A percentile compares a stretch with the other conserved stretches of the same genome.
Evolutionary conservation across 768 basidiomycete species (phyloP).

Genomic region (Mycena filopes): DNA sequence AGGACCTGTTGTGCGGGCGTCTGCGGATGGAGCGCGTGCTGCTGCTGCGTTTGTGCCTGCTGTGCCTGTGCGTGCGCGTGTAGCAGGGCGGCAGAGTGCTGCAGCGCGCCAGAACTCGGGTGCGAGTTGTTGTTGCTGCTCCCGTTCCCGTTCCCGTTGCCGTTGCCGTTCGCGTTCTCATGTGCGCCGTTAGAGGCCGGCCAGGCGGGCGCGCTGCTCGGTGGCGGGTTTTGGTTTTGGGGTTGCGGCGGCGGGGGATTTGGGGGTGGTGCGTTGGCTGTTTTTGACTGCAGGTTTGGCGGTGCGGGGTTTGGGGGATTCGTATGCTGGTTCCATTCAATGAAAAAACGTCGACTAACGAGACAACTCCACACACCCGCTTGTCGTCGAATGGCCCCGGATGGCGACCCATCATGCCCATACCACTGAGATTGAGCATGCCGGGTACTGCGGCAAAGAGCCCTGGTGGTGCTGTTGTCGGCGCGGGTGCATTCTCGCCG

Average conservation of each 20-base stretch:
- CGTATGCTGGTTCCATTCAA: constrained; percentile 16
- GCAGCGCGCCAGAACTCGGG: constrained; percentile 41
- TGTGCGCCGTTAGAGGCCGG: constrained; percentile 34
- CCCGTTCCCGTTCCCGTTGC: constrained; percentile 48
- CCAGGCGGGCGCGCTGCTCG: constrained; percentile 43
- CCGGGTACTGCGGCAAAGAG: constrained; percentile 82
- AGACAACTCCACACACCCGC: constrained; percentile 61
- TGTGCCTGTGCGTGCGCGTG: constrained; percentile 35
- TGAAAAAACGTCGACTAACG: neutral
- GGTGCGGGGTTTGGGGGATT: constrained; percentile 38
- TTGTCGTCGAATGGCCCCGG: constrained; percentile 67
- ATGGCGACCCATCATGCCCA: constrained; percentile 64
- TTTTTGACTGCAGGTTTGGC: constrained; percentile 57
- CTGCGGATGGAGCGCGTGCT: constrained; percentile 64
- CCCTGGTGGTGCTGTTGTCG: constrained; percentile 70
- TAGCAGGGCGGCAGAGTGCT: constrained; percentile 39
- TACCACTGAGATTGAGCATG: constrained; percentile 68
- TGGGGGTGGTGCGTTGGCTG: constrained; percentile 35
- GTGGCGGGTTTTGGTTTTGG: constrained; percentile 53
- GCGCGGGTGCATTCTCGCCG: constrained; percentile 72
- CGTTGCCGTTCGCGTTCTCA: constrained; percentile 38
- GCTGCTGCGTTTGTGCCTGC: constrained; percentile 22
- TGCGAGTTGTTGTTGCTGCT: constrained; percentile 44
- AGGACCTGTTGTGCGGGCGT: constrained; percentile 95
- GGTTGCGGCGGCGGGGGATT: constrained; percentile 43